Percentiles rank a stretch among this genome's conserved stretches.
Evolutionary conservation across 306 rosid genomes (phyloP).

Genomic region (Pyrus pyrifolia): DNA sequence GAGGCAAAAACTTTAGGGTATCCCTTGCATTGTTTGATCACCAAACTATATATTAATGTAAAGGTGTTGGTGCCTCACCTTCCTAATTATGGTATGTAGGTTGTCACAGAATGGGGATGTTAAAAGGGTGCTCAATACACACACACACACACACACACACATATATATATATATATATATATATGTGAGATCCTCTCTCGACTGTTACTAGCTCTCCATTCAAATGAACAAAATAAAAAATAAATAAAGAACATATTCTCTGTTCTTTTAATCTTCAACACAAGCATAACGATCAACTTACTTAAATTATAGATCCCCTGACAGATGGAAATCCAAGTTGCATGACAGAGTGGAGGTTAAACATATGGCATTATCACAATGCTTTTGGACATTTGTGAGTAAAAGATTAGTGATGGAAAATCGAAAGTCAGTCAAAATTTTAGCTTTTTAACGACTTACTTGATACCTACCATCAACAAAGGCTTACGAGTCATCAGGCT

Average conservation of each 20-base stretch:
- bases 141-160: no score
- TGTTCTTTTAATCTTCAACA: background rate
- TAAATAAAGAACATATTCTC: slow-evolving; percentile 11
- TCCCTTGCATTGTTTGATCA: slow-evolving; percentile 25
- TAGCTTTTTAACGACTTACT: slow-evolving; percentile 27
- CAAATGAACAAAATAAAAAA: background rate
- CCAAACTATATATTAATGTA: slow-evolving; percentile 17
- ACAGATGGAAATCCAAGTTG: slow-evolving; percentile 25
- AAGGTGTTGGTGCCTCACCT: slow-evolving; percentile 18
- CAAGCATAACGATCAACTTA: background rate
- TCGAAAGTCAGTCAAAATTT: slow-evolving; percentile 26
- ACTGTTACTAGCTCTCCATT: background rate
- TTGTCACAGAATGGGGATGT: slow-evolving; percentile 12
- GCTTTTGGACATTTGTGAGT: background rate
- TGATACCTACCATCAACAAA: slow-evolving; percentile 7
- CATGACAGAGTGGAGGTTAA: slow-evolving; percentile 18
- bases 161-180: no score
- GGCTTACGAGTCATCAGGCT: background rate
- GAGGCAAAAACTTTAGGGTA: background rate
- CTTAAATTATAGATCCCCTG: background rate
- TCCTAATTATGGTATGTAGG: slow-evolving; percentile 11
- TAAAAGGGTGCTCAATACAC: background rate
- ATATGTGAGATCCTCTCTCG: background rate
- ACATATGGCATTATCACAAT: background rate
- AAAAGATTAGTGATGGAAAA: slow-evolving; percentile 2